Conservation (phyloP, 176 grass and related monocot species). For the Stipa capillata region DNA sequence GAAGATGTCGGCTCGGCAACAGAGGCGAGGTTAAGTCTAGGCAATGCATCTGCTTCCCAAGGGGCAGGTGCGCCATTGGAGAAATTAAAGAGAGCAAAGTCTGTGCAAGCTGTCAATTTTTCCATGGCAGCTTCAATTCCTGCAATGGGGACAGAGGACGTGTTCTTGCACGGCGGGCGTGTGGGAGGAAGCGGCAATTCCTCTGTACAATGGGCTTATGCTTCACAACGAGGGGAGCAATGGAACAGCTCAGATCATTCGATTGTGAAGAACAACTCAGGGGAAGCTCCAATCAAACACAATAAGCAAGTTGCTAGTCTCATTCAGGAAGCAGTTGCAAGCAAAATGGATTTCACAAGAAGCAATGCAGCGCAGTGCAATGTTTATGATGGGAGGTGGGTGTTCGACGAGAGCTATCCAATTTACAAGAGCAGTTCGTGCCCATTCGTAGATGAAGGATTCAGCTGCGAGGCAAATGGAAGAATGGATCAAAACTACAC, state of each 20-base stretch:
- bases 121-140: slow-evolving; percentile 18
- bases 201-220: slow-evolving; percentile 25
- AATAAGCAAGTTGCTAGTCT: background rate
- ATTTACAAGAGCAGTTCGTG: slow-evolving; percentile 65
- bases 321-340: background rate
- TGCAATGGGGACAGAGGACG: background rate
- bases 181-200: background rate
- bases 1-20: background rate
- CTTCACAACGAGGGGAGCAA: no score
- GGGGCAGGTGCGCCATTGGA: background rate
- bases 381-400: slow-evolving; percentile 82
- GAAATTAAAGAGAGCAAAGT: background rate
- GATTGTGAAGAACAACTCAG: background rate
- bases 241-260: background rate
- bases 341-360: slow-evolving; percentile 7
- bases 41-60: background rate
- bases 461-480: slow-evolving; percentile 82
- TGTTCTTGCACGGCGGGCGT: background rate
- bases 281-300: background rate
- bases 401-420: slow-evolving; percentile 80
- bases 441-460: slow-evolving; percentile 88
- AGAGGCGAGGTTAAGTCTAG: background rate
- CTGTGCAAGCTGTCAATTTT: background rate
- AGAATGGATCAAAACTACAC: slow-evolving; percentile 51
- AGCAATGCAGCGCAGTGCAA: slow-evolving; percentile 24